phyloP scores from a whole-genome alignment of 1,139 yeast genomes.

The Diutina rugosa region DNA sequence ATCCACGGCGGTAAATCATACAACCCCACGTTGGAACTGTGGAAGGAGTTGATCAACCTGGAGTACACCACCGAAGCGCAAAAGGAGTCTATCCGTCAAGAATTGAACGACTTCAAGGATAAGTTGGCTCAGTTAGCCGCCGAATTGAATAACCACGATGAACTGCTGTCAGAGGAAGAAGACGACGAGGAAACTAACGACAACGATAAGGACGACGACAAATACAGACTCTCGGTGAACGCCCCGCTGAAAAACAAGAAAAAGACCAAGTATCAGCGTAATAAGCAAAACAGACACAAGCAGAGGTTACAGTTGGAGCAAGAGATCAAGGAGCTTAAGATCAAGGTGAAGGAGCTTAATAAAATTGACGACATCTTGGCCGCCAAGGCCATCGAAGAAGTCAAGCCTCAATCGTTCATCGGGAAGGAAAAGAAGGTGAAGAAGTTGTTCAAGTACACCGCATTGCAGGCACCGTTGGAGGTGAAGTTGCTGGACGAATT shows the following conservation, averaged over 20 bases:
- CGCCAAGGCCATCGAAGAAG: slow-evolving; percentile 20
- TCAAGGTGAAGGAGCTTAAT: slow-evolving; percentile 43
- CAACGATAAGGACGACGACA: slow-evolving; percentile 10
- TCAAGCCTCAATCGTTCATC: slow-evolving; percentile 9
- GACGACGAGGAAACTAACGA: slow-evolving; percentile 19
- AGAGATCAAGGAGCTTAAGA: slow-evolving; percentile 46
- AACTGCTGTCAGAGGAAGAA: slow-evolving; percentile 28
- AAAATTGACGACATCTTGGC: slow-evolving; percentile 34
- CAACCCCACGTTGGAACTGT: slow-evolving; percentile 76
- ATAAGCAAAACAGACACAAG: slow-evolving; percentile 54
- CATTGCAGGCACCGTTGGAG: slow-evolving; percentile 48
- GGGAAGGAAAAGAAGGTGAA: slow-evolving; percentile 7
- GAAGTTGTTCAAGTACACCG: not conserved
- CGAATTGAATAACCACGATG: slow-evolving; percentile 39
- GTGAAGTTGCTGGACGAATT: slow-evolving; percentile 85
- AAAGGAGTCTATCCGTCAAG: slow-evolving; percentile 51
- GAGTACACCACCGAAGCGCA: slow-evolving; percentile 59
- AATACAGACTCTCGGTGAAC: slow-evolving; percentile 49
- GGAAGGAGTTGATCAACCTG: slow-evolving; percentile 59
- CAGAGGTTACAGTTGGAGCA: slow-evolving; percentile 42
- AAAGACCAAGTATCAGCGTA: slow-evolving; percentile 70
- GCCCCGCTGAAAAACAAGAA: slow-evolving; percentile 56
- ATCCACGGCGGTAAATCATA: slow-evolving; percentile 82
- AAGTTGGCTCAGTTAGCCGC: slow-evolving; percentile 54
- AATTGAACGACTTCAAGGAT: slow-evolving; percentile 46